Percentiles rank a stretch among this genome's conserved stretches.
Evolutionary conservation across 768 basidiomycete species (phyloP).

Genomic region (Mycena chlorophos): DNA sequence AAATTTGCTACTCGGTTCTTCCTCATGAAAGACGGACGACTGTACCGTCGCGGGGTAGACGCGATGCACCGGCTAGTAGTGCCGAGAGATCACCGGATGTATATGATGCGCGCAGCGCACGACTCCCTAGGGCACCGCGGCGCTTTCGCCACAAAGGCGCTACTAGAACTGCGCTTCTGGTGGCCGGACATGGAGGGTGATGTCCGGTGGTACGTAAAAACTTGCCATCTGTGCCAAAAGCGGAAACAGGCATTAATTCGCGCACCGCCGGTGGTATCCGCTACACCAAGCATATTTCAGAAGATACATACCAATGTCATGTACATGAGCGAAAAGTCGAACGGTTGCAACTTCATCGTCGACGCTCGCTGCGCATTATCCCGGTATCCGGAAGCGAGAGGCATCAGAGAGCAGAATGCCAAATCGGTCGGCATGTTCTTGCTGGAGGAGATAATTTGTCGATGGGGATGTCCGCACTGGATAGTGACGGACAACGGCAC

Average conservation of each 20-base stretch:
- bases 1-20: slow-evolving; percentile 2
- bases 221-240: slow-evolving; percentile 35
- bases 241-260: slow-evolving; percentile 23
- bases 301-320: slow-evolving; percentile 31
- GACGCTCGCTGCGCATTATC: slow-evolving; percentile 29
- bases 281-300: slow-evolving; percentile 28
- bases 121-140: slow-evolving; percentile 23
- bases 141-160: slow-evolving; percentile 1
- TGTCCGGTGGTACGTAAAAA: slow-evolving; percentile 32
- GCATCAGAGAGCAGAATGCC: slow-evolving; percentile 24
- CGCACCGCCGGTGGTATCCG: slow-evolving; percentile 30
- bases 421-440: slow-evolving; percentile 27
- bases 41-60: not conserved
- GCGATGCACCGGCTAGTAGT: slow-evolving; percentile 5
- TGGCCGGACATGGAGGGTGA: slow-evolving; percentile 26
- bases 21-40: not conserved
- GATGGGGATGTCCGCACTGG: slow-evolving; percentile 36
- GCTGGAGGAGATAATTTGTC: slow-evolving; percentile 33
- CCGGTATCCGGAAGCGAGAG: slow-evolving; percentile 24
- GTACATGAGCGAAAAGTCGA: slow-evolving; percentile 23
- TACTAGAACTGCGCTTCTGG: slow-evolving; percentile 22
- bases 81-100: slow-evolving; percentile 6
- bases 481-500: slow-evolving; percentile 40
- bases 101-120: slow-evolving; percentile 18
- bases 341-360: slow-evolving; percentile 26